phyloP scores from a whole-genome alignment of 1,139 yeast species.

The Geotrichum candidum region DNA sequence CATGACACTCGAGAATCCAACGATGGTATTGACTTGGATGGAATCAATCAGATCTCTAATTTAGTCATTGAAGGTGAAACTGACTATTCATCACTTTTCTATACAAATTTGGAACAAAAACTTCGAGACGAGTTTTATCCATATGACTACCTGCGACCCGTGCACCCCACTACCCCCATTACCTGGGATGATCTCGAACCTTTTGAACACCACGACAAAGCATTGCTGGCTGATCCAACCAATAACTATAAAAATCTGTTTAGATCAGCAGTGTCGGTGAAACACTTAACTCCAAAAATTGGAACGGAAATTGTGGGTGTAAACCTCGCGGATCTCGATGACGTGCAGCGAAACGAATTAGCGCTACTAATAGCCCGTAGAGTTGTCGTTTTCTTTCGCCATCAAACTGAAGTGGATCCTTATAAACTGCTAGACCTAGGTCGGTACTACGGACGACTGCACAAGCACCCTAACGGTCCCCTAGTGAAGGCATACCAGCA shows the following conservation, averaged over 20 bases:
- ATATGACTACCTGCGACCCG: slow-evolving; percentile 29
- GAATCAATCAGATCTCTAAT: not conserved
- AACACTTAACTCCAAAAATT: slow-evolving; percentile 52
- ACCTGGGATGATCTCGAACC: slow-evolving; percentile 24
- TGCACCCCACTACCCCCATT: slow-evolving; percentile 28
- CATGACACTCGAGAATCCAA: not conserved
- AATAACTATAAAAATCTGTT: slow-evolving; percentile 44
- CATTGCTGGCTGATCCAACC: slow-evolving; percentile 11
- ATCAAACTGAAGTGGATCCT: slow-evolving; percentile 52
- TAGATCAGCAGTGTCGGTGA: slow-evolving; percentile 37
- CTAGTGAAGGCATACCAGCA: slow-evolving; percentile 43
- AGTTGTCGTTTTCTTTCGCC: slow-evolving; percentile 62
- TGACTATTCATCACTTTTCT: not conserved
- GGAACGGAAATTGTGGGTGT: slow-evolving; percentile 61
- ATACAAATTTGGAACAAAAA: not conserved
- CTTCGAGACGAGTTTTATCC: slow-evolving; percentile 23
- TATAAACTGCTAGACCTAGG: slow-evolving; percentile 46
- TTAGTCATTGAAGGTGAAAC: not conserved
- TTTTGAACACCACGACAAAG: slow-evolving; percentile 22
- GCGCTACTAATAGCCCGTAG: slow-evolving; percentile 59
- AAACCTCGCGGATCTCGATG: slow-evolving; percentile 41
- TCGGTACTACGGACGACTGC: slow-evolving; percentile 42
- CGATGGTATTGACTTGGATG: not conserved
- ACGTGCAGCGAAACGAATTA: slow-evolving; percentile 54
- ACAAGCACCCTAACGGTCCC: slow-evolving; percentile 43